Evolutionary conservation across 108 stramenopile species (phyloP), one percentile per base, ranked within the genome.

Genomic region (Craspedostauros australis): DNA sequence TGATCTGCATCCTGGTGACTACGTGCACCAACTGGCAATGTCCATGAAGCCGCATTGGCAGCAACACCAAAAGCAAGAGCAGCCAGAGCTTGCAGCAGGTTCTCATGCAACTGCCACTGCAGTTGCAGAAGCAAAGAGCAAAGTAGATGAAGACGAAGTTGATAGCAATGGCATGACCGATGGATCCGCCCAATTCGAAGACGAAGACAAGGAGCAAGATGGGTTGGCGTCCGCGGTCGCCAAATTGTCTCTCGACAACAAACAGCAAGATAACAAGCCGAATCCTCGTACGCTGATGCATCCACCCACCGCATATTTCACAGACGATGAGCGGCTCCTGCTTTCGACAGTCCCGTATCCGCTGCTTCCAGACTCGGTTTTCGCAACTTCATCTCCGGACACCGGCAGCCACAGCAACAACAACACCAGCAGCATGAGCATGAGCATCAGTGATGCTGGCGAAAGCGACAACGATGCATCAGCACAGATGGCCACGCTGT

Each of bases 41-140:
- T 23, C 32, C 27, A 75, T 86, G 68, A 46, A 47, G 33, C 80
- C 90, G 8, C 84, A 86, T 53, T 92, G 90, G 90, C 30, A 50
- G 20, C 50, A 50, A 33, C 2, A 3, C 2, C 5, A 7, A 39
- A n/a, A n/a, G n/a, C n/a, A n/a, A n/a, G n/a, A n/a, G n/a, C n/a
- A n/a, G n/a, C n/a, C n/a, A n/a, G n/a, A n/a, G n/a, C n/a, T n/a
- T n/a, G n/a, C n/a, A n/a, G n/a, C n/a, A n/a, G n/a, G n/a, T n/a
- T n/a, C n/a, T n/a, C n/a, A n/a, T n/a, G n/a, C n/a, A n/a, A n/a
- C n/a, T n/a, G n/a, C n/a, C n/a, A n/a, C n/a, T n/a, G n/a, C n/a
- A n/a, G n/a, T n/a, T n/a, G n/a, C n/a, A n/a, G n/a, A n/a, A n/a
- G n/a, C n/a, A n/a, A n/a, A n/a, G n/a, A n/a, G n/a, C n/a, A n/a